Percentiles rank a stretch among this genome's conserved stretches.
Evolutionary conservation across 2,329 filamentous ascomycete genomes (phyloP).

Genomic region (Chaetomiaceae sp.): DNA sequence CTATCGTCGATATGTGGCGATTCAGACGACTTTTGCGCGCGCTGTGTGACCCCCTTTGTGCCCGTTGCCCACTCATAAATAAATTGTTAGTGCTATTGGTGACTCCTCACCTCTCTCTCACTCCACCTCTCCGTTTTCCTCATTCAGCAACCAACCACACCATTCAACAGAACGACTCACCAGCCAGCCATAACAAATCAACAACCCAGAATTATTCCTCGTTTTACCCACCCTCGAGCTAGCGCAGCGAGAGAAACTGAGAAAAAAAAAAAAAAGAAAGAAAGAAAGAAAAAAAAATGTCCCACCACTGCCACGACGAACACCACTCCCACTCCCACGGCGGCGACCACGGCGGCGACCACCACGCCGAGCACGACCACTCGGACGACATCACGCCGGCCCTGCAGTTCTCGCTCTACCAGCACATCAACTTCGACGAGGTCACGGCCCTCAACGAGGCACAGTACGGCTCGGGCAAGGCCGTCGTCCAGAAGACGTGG

Average conservation of each 20-base stretch:
- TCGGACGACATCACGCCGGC: constrained; percentile 89
- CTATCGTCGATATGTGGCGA: too few species aligned
- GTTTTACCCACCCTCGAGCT: background rate
- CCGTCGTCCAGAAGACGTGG: constrained; percentile 88
- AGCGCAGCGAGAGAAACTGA: too few species aligned
- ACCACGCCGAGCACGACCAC: constrained; percentile 84
- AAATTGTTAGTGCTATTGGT: constrained; percentile 7
- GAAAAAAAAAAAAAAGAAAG: background rate
- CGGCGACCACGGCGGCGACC: constrained; percentile 48
- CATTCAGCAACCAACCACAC: background rate
- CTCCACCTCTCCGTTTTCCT: background rate
- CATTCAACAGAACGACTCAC: background rate
- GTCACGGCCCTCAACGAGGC: constrained; percentile 84
- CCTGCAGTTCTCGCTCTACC: constrained; percentile 84
- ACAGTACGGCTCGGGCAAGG: constrained; percentile 60
- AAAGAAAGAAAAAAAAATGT: constrained; percentile 23
- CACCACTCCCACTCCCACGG: constrained; percentile 33
- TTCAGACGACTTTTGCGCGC: too few species aligned
- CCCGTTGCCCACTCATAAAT: background rate
- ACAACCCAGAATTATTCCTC: background rate
- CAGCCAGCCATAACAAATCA: background rate
- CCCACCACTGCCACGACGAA: constrained; percentile 48
- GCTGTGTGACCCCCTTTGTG: background rate
- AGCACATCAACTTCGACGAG: constrained; percentile 83
- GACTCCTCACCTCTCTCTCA: background rate